A percentile compares a stretch with the other conserved stretches of the same genome.
Conservation (phyloP, 2,329 filamentous ascomycete genomes). For the Calcarisporium arbuscula region DNA sequence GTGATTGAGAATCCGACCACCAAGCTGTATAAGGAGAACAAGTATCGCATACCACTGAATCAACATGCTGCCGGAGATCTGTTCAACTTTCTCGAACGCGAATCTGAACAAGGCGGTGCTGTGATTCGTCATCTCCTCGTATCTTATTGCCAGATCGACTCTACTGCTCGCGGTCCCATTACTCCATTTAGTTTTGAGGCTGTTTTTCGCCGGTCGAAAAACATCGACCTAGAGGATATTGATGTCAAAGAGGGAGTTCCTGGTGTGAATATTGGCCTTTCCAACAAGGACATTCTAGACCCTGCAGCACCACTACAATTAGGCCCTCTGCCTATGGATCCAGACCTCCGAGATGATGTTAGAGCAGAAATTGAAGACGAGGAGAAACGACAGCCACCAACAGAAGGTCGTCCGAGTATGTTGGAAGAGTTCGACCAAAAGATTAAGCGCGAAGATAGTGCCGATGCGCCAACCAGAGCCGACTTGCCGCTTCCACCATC, state of each 20-base stretch:
- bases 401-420: conserved; percentile 63
- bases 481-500: conserved; percentile 85
- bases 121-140: conserved; percentile 71
- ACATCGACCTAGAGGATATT: conserved; percentile 55
- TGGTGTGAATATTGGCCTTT: conserved; percentile 54
- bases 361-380: conserved; percentile 81
- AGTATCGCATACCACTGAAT: conserved; percentile 86
- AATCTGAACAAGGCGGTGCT: conserved; percentile 71
- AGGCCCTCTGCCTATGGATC: conserved; percentile 77
- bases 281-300: conserved; percentile 54
- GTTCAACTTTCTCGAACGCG: conserved; percentile 84
- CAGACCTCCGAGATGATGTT: conserved; percentile 76
- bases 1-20: conserved; percentile 69
- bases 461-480: conserved; percentile 70
- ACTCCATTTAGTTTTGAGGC: conserved; percentile 59
- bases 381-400: conserved; percentile 69
- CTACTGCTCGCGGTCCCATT: conserved; percentile 54
- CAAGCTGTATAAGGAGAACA: conserved; percentile 76
- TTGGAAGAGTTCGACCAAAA: conserved; percentile 83
- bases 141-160: conserved; percentile 50
- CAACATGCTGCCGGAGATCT: conserved; percentile 75
- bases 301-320: conserved; percentile 59
- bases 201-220: conserved; percentile 49
- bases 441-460: conserved; percentile 82
- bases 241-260: conserved; percentile 61